These are phyloP conservation scores for Sporothrix brunneoviolacea DNA, from an alignment of 2,329 filamentous ascomycete genomes.

Conservation along the genomic window DNA sequence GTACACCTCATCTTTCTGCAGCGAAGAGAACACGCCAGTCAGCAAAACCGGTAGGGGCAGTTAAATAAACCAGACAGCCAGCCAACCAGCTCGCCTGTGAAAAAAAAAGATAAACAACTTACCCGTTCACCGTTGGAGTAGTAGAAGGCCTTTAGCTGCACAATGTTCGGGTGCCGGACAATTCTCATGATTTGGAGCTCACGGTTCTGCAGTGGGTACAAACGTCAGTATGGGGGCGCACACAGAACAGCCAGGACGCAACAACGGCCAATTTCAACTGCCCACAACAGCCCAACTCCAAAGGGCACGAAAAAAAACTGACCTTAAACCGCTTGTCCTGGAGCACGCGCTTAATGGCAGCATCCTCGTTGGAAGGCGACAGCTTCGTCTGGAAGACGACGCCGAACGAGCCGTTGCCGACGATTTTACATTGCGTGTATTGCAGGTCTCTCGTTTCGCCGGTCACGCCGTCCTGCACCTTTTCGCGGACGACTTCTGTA, in stretches of 20 bases:
- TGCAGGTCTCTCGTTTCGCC: conserved; percentile 95
- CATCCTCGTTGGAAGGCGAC: conserved; percentile 94
- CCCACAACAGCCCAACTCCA: too few relatives aligned
- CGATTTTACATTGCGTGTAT: conserved; percentile 99
- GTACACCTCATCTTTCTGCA: conserved; percentile 94
- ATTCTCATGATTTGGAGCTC: conserved; percentile 99
- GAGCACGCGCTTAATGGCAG: conserved; percentile 96
- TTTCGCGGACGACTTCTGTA: conserved; percentile 93
- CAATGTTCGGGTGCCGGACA: conserved; percentile 96
- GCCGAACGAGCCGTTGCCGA: conserved; percentile 97
- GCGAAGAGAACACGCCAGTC: conserved; percentile 11
- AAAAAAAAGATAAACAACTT: conserved; percentile 27
- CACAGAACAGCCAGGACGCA: not conserved
- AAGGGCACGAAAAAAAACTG: conserved; percentile 8
- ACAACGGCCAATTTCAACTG: too few relatives aligned
- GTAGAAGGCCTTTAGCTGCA: conserved; percentile 98
- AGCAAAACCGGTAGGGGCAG: not conserved
- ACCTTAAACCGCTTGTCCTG: conserved; percentile 99
- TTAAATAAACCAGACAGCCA: not conserved
- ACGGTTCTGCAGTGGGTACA: conserved; percentile 62
- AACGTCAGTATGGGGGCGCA: not conserved
- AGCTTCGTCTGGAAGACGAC: conserved; percentile 99
- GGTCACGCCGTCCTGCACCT: conserved; percentile 96
- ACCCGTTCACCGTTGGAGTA: conserved; percentile 98
- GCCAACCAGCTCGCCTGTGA: too few relatives aligned